Evolutionary conservation across 2,329 filamentous ascomycete species (phyloP), one percentile per base, ranked within the genome.

Genomic region (Periconia digitata): DNA sequence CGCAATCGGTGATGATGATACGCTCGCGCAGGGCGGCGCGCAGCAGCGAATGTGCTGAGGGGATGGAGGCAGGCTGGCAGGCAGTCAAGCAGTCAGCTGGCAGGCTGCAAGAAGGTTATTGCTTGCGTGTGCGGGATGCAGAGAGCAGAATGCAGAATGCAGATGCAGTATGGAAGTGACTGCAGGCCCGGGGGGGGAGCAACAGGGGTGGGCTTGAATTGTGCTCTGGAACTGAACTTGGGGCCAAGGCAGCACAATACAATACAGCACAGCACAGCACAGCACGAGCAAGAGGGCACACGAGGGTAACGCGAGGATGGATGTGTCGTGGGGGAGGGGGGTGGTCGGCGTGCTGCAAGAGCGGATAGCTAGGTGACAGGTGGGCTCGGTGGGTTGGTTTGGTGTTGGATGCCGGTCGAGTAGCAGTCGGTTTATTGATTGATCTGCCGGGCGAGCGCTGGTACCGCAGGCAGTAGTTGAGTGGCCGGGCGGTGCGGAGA

Each of bases 211-310:
- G 43, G 35, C 40, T 35, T 27, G 32, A 34, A 29, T 34, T 38
- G 42, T 37, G 29, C 4, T 42, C 49, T 47, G 53, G 44, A 44
- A 47, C 43, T n/a, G 24, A 6, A 27, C 6, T 32, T 10, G 27
- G 8, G 27, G 27, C 27, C 27, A 32, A 32, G 27, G 10, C 27
- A 15, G n/a, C 7, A 12, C 24, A 27, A 32, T 10, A 15, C 27
- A 32, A 48, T 38, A 50, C 40, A 47, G 51, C 51, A 40, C 53
- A 53, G 56, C 38, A 37, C 41, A 40, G 43, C 42, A 37, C 56
- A 55, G 57, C 55, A 32, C 3, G 35, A 18, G 13, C 16, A 38
- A 12, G 16, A 8, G 35, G 16, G 35, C 20, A 16, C 35, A 38
- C 35, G 20, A 38, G 35, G 35, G 16, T 18, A 32, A n/a, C 27